Percentiles rank a stretch among this genome's conserved stretches.
phyloP scores from a whole-genome alignment of 139 green algal genomes.

The Ostreobium quekettii region DNA sequence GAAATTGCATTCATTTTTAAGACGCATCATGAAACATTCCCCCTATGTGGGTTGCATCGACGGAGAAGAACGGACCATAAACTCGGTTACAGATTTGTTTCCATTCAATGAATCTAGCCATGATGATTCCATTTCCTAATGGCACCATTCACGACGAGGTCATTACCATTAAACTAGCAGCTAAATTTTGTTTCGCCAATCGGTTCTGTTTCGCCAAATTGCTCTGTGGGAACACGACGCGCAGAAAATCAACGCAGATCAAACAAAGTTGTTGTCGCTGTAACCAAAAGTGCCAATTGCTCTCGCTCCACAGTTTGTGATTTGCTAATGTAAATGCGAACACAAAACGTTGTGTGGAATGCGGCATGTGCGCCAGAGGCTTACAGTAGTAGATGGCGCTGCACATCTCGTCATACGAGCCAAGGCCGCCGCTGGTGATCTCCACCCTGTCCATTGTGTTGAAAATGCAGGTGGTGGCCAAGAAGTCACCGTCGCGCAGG shows the following conservation, averaged over 20 bases:
- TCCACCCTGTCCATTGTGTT: neutral
- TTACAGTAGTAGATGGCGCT: neutral
- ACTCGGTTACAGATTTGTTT: neutral
- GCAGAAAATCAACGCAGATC: neutral
- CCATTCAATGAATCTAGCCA: too few relatives aligned
- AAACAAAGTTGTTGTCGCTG: neutral
- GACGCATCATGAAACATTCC: too few relatives aligned
- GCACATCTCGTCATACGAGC: neutral
- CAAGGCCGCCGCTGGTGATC: neutral
- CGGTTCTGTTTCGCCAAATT: too few relatives aligned
- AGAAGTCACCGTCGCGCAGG: too few relatives aligned
- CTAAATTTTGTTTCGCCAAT: neutral
- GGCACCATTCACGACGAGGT: neutral
- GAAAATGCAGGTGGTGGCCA: too few relatives aligned
- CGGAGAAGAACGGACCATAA: neutral
- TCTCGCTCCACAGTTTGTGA: neutral
- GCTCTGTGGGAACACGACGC: neutral
- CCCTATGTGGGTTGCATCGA: too few relatives aligned
- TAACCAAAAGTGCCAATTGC: neutral
- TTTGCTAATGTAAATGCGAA: neutral
- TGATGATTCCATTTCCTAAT: too few relatives aligned
- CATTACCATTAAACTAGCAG: neutral
- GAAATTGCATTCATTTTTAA: too few relatives aligned
- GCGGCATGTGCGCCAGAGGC: neutral
- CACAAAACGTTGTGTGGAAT: neutral